A percentile compares a stretch with the other conserved stretches of the same genome.
phyloP scores from a whole-genome alignment of 2,329 filamentous ascomycete species.

The Emmonsiellopsis sp. region DNA sequence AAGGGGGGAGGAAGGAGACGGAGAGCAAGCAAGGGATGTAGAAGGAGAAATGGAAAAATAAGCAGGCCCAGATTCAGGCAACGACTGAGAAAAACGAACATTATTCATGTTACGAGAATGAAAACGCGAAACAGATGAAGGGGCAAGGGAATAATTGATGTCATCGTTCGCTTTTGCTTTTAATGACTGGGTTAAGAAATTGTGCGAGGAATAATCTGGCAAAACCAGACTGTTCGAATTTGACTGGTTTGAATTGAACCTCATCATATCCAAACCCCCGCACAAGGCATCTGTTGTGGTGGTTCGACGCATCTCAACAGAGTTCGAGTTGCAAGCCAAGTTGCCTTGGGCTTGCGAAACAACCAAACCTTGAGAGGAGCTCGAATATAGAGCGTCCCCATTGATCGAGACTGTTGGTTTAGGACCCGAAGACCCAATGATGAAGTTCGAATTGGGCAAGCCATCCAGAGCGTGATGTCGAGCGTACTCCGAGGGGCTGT shows the following conservation, averaged over 20 bases:
- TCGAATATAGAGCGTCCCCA: constrained; percentile 15
- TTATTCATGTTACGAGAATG: constrained; percentile 19
- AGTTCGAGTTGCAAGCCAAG: constrained; percentile 17
- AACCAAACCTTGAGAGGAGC: constrained; percentile 13
- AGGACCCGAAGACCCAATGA: neutral
- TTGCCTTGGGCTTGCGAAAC: constrained; percentile 7
- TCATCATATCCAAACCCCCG: constrained; percentile 34
- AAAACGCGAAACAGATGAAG: constrained; percentile 16
- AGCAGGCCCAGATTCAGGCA: constrained; percentile 21
- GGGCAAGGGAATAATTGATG: constrained; percentile 17
- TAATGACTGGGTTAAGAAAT: constrained; percentile 20
- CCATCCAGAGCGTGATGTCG: constrained; percentile 23
- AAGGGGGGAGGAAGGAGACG: constrained; percentile 23
- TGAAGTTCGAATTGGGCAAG: constrained; percentile 6
- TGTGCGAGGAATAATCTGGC: constrained; percentile 16
- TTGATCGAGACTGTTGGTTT: neutral
- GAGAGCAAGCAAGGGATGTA: constrained; percentile 19
- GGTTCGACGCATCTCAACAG: constrained; percentile 36
- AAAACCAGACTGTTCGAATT: constrained; percentile 16
- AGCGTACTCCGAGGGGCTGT: constrained; percentile 34
- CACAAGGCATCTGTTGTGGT: constrained; percentile 37
- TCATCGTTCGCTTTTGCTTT: constrained; percentile 17
- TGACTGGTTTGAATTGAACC: constrained; percentile 32
- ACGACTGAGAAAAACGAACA: constrained; percentile 20
- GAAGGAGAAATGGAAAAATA: constrained; percentile 28